These are phyloP conservation scores for Medicago arabica DNA, from an alignment of 306 rosid species.

Conservation along the genomic window DNA sequence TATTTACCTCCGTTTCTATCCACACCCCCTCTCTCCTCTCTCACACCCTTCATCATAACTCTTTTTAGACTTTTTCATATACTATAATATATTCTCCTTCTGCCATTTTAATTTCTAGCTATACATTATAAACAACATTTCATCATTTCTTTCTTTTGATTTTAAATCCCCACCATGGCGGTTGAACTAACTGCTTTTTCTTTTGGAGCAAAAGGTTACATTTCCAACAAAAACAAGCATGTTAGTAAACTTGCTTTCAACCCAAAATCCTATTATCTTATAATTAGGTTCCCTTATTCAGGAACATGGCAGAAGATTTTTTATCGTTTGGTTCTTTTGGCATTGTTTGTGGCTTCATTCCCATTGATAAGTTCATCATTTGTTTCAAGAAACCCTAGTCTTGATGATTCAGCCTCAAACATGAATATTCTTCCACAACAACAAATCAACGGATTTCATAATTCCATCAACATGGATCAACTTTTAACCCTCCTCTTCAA, in stretches of 20 bases:
- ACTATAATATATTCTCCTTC: too few relatives aligned
- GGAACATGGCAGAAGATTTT: constrained; percentile 45
- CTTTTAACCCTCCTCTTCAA: too few relatives aligned
- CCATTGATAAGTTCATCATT: constrained; percentile 43
- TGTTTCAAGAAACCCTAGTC: constrained; percentile 17
- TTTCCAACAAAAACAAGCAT: too few relatives aligned
- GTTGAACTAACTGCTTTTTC: constrained; percentile 32
- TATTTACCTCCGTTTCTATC: background rate
- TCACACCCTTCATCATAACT: background rate
- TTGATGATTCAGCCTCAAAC: background rate
- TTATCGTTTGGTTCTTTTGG: constrained; percentile 42
- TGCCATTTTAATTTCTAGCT: constrained; percentile 2
- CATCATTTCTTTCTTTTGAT: background rate
- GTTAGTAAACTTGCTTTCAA: constrained; percentile 17
- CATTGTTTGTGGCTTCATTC: constrained; percentile 50
- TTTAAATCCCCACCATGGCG: constrained; percentile 42
- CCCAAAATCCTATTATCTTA: constrained; percentile 46
- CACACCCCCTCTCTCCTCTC: background rate
- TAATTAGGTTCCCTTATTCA: constrained; percentile 45
- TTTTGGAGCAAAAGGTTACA: constrained; percentile 29
- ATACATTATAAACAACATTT: background rate
- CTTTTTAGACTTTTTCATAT: background rate
- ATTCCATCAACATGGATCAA: too few relatives aligned
- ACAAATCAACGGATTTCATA: too few relatives aligned
- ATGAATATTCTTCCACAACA: constrained; percentile 2